Evolutionary conservation across 225 moss, liverwort and hornwort species (phyloP).

Genomic region (Antitrichia curtipendula): DNA sequence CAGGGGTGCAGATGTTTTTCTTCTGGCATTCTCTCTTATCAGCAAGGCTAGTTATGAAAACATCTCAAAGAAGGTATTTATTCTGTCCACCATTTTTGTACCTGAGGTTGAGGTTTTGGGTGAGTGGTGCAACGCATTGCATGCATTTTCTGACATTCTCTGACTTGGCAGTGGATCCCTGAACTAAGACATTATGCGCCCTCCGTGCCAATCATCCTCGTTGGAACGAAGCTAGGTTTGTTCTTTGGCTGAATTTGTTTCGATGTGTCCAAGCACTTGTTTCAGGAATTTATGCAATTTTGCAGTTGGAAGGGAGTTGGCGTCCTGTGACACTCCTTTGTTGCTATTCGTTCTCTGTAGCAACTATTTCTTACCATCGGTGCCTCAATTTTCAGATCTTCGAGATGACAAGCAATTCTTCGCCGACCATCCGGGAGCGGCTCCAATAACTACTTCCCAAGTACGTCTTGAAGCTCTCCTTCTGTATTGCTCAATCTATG

Average conservation of each 20-base stretch:
- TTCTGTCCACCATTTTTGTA: neutral
- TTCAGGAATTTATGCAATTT: neutral
- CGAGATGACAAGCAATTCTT: conserved; percentile 99
- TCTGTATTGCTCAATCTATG: neutral
- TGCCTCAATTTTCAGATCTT: conserved; percentile 49
- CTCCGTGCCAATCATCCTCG: conserved; percentile 92
- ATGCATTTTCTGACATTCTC: neutral
- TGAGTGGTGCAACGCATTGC: neutral
- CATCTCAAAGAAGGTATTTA: conserved; percentile 92
- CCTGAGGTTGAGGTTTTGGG: neutral
- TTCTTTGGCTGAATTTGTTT: neutral
- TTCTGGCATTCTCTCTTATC: conserved; percentile 94
- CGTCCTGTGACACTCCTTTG: neutral
- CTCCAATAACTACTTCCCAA: conserved; percentile 89
- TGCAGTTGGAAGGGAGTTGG: neutral
- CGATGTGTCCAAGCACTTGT: neutral
- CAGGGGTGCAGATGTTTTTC: conserved; percentile 96
- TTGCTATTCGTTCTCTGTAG: neutral
- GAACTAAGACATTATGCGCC: conserved; percentile 99
- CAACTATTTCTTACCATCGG: neutral
- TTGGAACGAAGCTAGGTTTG: conserved; percentile 95
- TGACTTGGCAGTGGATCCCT: conserved; percentile 82
- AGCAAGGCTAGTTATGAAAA: conserved; percentile 99
- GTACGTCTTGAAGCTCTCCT: conserved; percentile 28
- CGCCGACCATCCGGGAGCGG: conserved; percentile 90